A percentile compares a stretch with the other conserved stretches of the same genome.
These are phyloP conservation scores for Saccharum spontaneum DNA, from an alignment of 176 grass and related monocot species.

Conservation along the genomic window DNA sequence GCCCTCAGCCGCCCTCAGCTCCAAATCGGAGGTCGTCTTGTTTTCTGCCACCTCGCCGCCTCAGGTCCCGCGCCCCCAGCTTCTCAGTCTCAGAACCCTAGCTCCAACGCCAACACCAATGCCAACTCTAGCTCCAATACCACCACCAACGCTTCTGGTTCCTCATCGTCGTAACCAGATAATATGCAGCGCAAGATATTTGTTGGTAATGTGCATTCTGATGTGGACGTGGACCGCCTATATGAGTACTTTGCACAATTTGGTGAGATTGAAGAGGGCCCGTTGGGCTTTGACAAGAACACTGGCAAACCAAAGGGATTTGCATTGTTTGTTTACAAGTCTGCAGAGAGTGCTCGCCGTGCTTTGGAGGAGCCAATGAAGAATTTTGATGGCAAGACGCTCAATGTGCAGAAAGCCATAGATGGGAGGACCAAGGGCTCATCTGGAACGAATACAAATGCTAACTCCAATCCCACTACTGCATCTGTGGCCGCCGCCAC, in stretches of 20 bases:
- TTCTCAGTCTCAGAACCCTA: constrained; percentile 45
- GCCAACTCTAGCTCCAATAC: constrained; percentile 26
- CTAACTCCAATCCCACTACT: constrained; percentile 38
- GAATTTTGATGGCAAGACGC: constrained; percentile 85
- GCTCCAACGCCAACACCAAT: constrained; percentile 49
- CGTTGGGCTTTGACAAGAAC: constrained; percentile 86
- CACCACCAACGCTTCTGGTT: constrained; percentile 16
- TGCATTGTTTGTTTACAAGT: constrained; percentile 96
- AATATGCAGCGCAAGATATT: constrained; percentile 93
- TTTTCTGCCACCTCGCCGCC: constrained; percentile 92
- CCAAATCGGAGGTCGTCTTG: constrained; percentile 75
- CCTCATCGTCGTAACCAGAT: constrained; percentile 47
- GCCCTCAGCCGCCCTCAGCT: constrained; percentile 87
- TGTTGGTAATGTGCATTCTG: constrained; percentile 90
- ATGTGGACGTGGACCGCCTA: constrained; percentile 71
- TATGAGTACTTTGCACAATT: constrained; percentile 82
- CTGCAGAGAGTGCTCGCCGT: constrained; percentile 59
- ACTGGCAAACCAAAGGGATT: constrained; percentile 95
- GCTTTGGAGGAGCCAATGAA: constrained; percentile 84
- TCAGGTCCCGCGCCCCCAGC: constrained; percentile 49
- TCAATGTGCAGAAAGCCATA: constrained; percentile 84
- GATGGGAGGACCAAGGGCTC: constrained; percentile 63
- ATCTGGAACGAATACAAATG: constrained; percentile 37
- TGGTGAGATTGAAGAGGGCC: constrained; percentile 97
- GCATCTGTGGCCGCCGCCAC: constrained; percentile 11